Conservation (phyloP, 495 filamentous ascomycete genomes). For the Talaromyces ruber region DNA sequence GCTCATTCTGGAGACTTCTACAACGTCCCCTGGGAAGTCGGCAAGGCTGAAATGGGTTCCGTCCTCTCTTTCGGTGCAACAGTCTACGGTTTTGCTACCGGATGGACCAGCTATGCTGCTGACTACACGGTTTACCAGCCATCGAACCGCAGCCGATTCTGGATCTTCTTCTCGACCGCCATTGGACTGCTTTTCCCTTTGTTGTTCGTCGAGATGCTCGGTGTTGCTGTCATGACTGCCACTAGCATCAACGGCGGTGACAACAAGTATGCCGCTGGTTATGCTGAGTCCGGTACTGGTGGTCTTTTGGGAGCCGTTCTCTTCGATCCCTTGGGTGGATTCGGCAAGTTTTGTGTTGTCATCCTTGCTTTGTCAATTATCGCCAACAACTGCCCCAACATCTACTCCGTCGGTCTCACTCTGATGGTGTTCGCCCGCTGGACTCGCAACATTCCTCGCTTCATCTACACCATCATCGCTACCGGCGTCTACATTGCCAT, state of each 20-base stretch:
- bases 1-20: slow-evolving; percentile 67
- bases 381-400: slow-evolving; percentile 83
- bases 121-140: slow-evolving; percentile 86
- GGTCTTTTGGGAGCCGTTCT: slow-evolving; percentile 64
- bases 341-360: slow-evolving; percentile 78
- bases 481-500: slow-evolving; percentile 67
- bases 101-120: slow-evolving; percentile 72
- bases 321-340: slow-evolving; percentile 55
- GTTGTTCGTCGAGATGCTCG: slow-evolving; percentile 72
- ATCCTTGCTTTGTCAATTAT: slow-evolving; percentile 72
- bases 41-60: slow-evolving; percentile 51
- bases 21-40: slow-evolving; percentile 56
- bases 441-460: slow-evolving; percentile 64
- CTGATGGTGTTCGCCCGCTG: slow-evolving; percentile 61
- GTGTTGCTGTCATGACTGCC: slow-evolving; percentile 63
- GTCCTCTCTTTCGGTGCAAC: slow-evolving; percentile 67
- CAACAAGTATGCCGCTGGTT: slow-evolving; percentile 53
- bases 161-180: slow-evolving; percentile 64
- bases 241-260: slow-evolving; percentile 37
- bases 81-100: slow-evolving; percentile 70
- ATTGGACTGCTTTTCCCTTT: slow-evolving; percentile 63
- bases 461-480: slow-evolving; percentile 64
- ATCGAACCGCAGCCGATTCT: slow-evolving; percentile 41
- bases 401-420: slow-evolving; percentile 72
- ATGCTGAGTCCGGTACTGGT: slow-evolving; percentile 53